Conservation (phyloP, 2,329 filamentous ascomycete species). For the Tolypocladium amazonense region DNA sequence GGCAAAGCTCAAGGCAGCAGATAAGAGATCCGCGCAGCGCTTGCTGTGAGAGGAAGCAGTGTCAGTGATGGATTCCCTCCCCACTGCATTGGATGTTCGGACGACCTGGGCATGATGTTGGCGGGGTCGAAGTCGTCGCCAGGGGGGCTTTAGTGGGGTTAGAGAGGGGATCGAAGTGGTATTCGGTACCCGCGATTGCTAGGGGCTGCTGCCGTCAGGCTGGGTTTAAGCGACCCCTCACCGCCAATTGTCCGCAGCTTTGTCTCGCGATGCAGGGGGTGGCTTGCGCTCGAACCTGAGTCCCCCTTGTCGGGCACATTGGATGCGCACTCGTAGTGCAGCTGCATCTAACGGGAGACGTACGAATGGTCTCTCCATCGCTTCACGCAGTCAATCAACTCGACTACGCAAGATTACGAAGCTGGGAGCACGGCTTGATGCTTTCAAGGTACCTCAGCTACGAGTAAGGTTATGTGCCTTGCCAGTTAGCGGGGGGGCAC, state of each 20-base stretch:
- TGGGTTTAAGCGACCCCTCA: conserved; percentile 3
- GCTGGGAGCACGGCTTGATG: too few relatives aligned
- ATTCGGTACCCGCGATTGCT: conserved; percentile 1
- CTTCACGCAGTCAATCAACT: not conserved
- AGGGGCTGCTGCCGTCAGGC: too few relatives aligned
- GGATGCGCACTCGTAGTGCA: too few relatives aligned
- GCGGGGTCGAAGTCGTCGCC: conserved; percentile 1
- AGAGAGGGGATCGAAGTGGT: not conserved
- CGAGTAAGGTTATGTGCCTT: not conserved
- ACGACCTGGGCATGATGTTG: not conserved
- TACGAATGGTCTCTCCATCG: not conserved
- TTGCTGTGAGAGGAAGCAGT: conserved; percentile 14
- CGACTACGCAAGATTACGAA: not conserved
- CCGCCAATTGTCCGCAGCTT: conserved; percentile 1
- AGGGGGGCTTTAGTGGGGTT: not conserved
- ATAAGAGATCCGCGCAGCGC: conserved; percentile 23
- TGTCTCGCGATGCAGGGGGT: conserved; percentile 1
- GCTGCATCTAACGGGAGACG: too few relatives aligned
- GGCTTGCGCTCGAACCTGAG: not conserved
- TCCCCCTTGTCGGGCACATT: not conserved
- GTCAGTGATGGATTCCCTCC: conserved; percentile 22
- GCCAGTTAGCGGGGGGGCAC: not conserved
- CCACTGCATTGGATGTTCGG: not conserved
- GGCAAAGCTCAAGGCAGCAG: conserved; percentile 9
- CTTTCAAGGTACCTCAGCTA: not conserved